A percentile compares a stretch with the other conserved stretches of the same genome.
phyloP scores from a whole-genome alignment of 2,329 filamentous ascomycete species.

The Colletotrichum neosansevieriae region DNA sequence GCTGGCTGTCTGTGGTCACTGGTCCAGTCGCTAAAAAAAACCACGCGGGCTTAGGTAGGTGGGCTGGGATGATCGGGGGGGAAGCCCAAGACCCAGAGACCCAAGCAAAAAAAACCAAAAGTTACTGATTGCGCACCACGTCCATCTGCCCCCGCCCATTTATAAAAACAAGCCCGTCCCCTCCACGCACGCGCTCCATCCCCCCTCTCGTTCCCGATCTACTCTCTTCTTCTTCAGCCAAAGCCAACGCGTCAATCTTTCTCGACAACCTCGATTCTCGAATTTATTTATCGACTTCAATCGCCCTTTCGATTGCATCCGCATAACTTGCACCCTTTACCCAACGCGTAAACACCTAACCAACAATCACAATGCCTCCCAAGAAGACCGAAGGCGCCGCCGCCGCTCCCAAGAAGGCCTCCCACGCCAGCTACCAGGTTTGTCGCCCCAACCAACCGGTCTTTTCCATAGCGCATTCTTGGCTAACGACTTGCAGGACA shows the following conservation, averaged over 20 bases:
- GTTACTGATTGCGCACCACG: slow-evolving; percentile 68
- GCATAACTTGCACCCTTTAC: slow-evolving; percentile 28
- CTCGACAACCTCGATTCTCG: slow-evolving; percentile 44
- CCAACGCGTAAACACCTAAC: slow-evolving; percentile 42
- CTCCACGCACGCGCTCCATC: slow-evolving; percentile 61
- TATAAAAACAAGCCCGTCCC: slow-evolving; percentile 71
- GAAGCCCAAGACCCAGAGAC: slow-evolving; percentile 5
- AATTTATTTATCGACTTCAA: slow-evolving; percentile 41
- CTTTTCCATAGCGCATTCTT: slow-evolving; percentile 38
- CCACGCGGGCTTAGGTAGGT: background rate
- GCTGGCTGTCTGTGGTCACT: background rate
- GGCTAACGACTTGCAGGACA: slow-evolving; percentile 63
- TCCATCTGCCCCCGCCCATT: slow-evolving; percentile 64
- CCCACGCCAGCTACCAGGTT: slow-evolving; percentile 71
- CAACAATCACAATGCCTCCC: slow-evolving; percentile 65
- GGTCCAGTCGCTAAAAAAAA: background rate
- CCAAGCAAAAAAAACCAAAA: slow-evolving; percentile 16
- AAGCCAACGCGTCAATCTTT: slow-evolving; percentile 43
- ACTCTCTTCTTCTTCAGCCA: slow-evolving; percentile 42
- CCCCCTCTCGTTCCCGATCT: slow-evolving; percentile 51
- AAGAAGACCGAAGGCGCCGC: slow-evolving; percentile 63
- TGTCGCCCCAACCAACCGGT: slow-evolving; percentile 45
- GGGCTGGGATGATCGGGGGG: background rate
- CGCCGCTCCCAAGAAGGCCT: slow-evolving; percentile 54
- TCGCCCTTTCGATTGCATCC: slow-evolving; percentile 40